These are phyloP conservation scores for Neophaeococcomyces aloes DNA, from an alignment of 2,329 filamentous ascomycete genomes.

Conservation along the genomic window DNA sequence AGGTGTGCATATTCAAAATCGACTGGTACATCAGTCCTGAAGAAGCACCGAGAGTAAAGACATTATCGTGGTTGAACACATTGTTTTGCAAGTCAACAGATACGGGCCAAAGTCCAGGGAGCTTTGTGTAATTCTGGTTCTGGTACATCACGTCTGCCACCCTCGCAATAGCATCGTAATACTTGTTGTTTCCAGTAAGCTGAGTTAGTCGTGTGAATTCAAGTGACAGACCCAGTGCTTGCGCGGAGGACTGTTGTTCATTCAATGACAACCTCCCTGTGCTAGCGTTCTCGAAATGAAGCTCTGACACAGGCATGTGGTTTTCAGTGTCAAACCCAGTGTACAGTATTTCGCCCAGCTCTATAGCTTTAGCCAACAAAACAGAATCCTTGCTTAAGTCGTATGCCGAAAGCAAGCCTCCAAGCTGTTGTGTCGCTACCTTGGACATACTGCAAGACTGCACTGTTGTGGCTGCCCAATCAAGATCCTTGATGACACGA, in stretches of 20 bases:
- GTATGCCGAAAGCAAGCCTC: conserved; percentile 43
- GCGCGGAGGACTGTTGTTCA: not conserved
- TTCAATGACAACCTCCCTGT: conserved; percentile 1
- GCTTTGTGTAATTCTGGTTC: conserved; percentile 42
- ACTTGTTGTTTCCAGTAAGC: conserved; percentile 49
- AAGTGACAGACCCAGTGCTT: conserved; percentile 1
- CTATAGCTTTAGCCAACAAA: conserved; percentile 42
- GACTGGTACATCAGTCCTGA: conserved; percentile 48
- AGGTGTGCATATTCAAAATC: conserved; percentile 48
- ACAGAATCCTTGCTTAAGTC: conserved; percentile 40
- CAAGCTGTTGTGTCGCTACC: conserved; percentile 44
- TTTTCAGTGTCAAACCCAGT: conserved; percentile 29
- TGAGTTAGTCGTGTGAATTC: conserved; percentile 48
- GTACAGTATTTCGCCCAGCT: conserved; percentile 46
- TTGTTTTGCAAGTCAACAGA: conserved; percentile 1
- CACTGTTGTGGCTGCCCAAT: conserved; percentile 37
- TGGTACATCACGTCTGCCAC: conserved; percentile 46
- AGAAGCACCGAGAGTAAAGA: conserved; percentile 44
- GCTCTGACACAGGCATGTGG: conserved; percentile 19
- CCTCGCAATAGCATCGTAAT: conserved; percentile 51
- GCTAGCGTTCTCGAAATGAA: conserved; percentile 10
- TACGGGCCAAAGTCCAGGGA: conserved; percentile 55
- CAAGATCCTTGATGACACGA: conserved; percentile 44
- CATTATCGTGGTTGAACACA: conserved; percentile 18
- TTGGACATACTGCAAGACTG: conserved; percentile 37